Percentiles rank a stretch among this genome's conserved stretches.
Evolutionary conservation across 345 rosid species (phyloP).

Genomic region (Syzygium aromaticum): DNA sequence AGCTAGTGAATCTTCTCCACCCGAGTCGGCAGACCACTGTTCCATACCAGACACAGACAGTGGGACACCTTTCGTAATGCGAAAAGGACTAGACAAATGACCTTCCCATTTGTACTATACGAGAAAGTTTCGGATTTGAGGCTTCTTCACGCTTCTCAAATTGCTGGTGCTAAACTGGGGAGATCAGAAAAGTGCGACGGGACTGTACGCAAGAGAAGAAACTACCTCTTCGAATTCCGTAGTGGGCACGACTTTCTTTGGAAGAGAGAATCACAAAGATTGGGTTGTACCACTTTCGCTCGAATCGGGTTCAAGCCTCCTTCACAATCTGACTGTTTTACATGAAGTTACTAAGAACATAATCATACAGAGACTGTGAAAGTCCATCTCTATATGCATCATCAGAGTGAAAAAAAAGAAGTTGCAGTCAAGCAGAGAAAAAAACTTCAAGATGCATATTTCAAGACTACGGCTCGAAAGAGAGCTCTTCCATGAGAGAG

Average conservation of each 20-base stretch:
- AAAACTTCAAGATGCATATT: neutral
- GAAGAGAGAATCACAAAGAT: neutral
- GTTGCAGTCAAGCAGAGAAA: neutral
- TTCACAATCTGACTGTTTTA: neutral
- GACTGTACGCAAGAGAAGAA: neutral
- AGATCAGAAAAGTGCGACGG: neutral
- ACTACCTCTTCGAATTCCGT: neutral
- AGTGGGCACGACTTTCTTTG: neutral
- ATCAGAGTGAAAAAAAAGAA: neutral
- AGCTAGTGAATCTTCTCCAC: constrained; percentile 1
- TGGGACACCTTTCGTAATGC: neutral
- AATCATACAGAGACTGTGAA: neutral
- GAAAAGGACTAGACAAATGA: neutral
- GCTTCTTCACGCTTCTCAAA: neutral
- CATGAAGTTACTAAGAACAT: neutral
- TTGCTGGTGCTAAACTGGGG: neutral
- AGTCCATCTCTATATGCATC: neutral
- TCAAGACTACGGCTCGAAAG: neutral
- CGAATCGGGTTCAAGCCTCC: neutral
- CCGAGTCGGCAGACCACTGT: neutral
- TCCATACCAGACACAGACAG: neutral
- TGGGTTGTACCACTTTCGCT: neutral
- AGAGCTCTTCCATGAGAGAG: neutral
- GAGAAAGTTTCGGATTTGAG: neutral
- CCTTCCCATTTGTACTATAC: neutral